Conservation (phyloP, 2,329 filamentous ascomycete genomes). For the Rutstroemia sp. region DNA sequence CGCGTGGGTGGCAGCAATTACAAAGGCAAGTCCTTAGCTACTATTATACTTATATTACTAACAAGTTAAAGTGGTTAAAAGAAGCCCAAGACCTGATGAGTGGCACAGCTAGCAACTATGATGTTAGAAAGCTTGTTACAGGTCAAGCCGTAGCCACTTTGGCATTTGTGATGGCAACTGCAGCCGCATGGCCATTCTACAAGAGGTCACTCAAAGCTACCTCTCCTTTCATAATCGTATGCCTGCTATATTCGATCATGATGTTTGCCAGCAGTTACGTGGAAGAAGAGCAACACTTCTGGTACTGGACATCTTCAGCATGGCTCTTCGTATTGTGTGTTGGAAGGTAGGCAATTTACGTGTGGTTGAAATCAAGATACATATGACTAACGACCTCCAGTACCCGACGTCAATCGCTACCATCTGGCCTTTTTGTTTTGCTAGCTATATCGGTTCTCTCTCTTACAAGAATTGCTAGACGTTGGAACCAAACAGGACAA, state of each 20-base stretch:
- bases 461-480: conserved; percentile 58
- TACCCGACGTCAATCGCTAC: conserved; percentile 14
- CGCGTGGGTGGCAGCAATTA: conserved; percentile 38
- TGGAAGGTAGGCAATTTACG: conserved; percentile 29
- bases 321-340: conserved; percentile 55
- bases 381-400: conserved; percentile 17
- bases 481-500: conserved; percentile 97
- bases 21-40: conserved; percentile 30
- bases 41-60: conserved; percentile 5
- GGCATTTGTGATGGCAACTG: conserved; percentile 28
- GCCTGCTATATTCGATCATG: conserved; percentile 66
- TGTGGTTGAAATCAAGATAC: background rate
- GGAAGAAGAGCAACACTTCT: conserved; percentile 97
- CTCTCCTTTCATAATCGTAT: conserved; percentile 42
- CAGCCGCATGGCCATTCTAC: conserved; percentile 36
- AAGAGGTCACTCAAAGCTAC: conserved; percentile 27
- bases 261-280: conserved; percentile 99
- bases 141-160: conserved; percentile 37
- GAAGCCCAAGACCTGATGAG: conserved; percentile 68
- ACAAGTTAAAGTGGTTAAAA: conserved; percentile 32
- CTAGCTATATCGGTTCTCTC: conserved; percentile 43
- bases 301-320: conserved; percentile 80
- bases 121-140: conserved; percentile 53
- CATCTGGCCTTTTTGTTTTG: conserved; percentile 12
- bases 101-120: conserved; percentile 86